phyloP scores from a whole-genome alignment of 2,329 filamentous ascomycete genomes.

The Tolypocladium sp. region DNA sequence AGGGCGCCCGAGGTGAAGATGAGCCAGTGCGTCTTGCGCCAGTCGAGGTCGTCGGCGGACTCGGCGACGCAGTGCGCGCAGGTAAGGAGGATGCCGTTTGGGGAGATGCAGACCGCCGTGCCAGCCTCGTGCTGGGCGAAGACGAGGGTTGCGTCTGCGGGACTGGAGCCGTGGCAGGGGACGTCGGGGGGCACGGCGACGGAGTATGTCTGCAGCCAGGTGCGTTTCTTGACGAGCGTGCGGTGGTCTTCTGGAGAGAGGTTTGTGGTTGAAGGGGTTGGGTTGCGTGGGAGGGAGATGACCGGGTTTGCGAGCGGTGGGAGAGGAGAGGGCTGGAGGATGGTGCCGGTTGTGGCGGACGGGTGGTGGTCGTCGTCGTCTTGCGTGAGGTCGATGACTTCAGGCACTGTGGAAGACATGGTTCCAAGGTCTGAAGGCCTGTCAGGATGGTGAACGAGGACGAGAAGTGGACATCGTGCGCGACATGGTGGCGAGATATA shows the following conservation, averaged over 20 bases:
- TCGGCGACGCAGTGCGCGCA: constrained; percentile 12
- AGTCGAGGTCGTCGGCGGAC: background rate
- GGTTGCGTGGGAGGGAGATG: background rate
- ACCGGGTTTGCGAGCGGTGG: background rate
- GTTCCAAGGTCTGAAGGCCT: background rate
- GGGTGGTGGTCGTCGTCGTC: background rate
- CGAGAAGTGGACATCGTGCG: background rate
- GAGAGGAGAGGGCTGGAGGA: background rate
- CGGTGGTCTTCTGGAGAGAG: background rate
- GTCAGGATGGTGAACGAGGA: background rate
- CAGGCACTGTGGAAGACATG: background rate
- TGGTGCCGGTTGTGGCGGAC: background rate
- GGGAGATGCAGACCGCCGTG: constrained; percentile 38
- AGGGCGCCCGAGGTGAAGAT: background rate
- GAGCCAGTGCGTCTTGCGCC: background rate
- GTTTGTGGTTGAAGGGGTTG: background rate
- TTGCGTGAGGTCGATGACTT: background rate
- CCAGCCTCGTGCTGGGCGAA: constrained; percentile 41
- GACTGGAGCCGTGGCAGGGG: background rate
- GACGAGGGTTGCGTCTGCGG: constrained; percentile 25
- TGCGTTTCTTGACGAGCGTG: background rate
- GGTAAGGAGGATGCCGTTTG: constrained; percentile 28
- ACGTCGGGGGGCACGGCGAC: background rate
- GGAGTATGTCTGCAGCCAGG: background rate
- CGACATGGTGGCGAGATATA: background rate